Evolutionary conservation across 208 protist species (phyloP).

Genomic region (Leishmania guyanensis): DNA sequence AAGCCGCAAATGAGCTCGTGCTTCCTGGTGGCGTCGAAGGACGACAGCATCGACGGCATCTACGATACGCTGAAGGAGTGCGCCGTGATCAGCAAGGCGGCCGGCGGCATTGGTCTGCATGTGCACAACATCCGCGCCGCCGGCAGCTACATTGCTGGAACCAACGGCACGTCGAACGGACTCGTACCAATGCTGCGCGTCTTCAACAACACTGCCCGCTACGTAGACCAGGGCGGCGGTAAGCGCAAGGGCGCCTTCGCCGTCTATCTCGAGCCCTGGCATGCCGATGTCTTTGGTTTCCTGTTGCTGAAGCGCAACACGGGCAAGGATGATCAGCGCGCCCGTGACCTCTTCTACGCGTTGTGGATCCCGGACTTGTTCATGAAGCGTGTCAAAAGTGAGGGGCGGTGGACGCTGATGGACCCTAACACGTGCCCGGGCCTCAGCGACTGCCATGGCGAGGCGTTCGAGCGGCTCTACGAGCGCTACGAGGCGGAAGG

Average conservation of each 20-base stretch:
- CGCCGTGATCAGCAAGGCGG: conserved; percentile 97
- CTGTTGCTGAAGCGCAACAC: conserved; percentile 98
- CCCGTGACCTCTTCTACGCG: conserved; percentile 99
- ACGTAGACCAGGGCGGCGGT: conserved; percentile 98
- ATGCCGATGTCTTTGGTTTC: conserved; percentile 98
- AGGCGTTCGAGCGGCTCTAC: conserved; percentile 97
- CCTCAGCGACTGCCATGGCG: conserved; percentile 95
- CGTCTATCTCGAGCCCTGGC: conserved; percentile 99
- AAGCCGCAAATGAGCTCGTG: conserved; percentile 97
- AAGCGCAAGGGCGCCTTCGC: conserved; percentile 99
- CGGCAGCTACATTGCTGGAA: conserved; percentile 98
- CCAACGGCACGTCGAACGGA: conserved; percentile 97
- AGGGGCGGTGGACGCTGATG: conserved; percentile 97
- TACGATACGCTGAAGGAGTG: conserved; percentile 99
- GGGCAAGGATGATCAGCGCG: conserved; percentile 97
- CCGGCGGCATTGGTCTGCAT: conserved; percentile 98
- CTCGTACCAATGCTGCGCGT: conserved; percentile 99
- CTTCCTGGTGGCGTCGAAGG: conserved; percentile 98
- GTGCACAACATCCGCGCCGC: conserved; percentile 96
- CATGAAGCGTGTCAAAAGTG: conserved; percentile 97
- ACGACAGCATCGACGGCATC: conserved; percentile 99
- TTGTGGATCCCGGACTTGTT: conserved; percentile 99
- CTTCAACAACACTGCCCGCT: conserved; percentile 99
- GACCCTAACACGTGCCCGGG: conserved; percentile 97
- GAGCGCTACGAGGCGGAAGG: conserved; percentile 93